phyloP scores from a whole-genome alignment of 163 green algal genomes.

The Chlamydomonas reinhardtii region DNA sequence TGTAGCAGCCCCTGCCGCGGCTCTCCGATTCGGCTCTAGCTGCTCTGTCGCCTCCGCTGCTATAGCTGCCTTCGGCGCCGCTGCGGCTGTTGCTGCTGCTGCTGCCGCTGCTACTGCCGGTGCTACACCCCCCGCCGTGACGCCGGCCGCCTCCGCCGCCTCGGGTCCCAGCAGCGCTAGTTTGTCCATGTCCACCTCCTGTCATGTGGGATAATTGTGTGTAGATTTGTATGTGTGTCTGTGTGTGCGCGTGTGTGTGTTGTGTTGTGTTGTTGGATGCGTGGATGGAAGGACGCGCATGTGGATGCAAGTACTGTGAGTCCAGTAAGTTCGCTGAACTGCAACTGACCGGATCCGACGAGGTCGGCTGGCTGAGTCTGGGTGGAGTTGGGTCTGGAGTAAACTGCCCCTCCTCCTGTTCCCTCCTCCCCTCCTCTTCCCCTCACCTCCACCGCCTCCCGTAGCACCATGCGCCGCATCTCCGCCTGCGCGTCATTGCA shows the following conservation, averaged over 20 bases:
- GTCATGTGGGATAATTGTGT: no score
- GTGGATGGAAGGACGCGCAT: not conserved
- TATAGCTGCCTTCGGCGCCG: not conserved
- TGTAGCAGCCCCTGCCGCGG: not conserved
- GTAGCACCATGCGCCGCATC: not conserved
- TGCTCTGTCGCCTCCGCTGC: not conserved
- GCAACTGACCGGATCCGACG: no score
- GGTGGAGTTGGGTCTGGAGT: no score
- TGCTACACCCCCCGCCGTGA: not conserved
- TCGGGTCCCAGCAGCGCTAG: constrained; percentile 28
- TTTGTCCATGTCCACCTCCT: constrained; percentile 36
- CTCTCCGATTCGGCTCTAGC: not conserved
- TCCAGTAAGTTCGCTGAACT: no score
- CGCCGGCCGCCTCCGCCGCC: constrained; percentile 1
- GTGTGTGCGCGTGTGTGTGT: not conserved
- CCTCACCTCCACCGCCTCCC: not conserved
- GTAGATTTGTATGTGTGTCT: not conserved
- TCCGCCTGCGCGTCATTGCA: not conserved
- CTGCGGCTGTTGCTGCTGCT: not conserved
- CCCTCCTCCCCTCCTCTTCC: no score
- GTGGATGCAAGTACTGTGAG: no score
- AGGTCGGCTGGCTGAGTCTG: no score
- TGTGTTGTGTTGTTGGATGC: not conserved
- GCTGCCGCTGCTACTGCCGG: not conserved
- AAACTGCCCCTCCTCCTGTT: not conserved